These are phyloP conservation scores for Emericellopsis atlantica DNA, from an alignment of 2,329 filamentous ascomycete species.

Conservation along the genomic window DNA sequence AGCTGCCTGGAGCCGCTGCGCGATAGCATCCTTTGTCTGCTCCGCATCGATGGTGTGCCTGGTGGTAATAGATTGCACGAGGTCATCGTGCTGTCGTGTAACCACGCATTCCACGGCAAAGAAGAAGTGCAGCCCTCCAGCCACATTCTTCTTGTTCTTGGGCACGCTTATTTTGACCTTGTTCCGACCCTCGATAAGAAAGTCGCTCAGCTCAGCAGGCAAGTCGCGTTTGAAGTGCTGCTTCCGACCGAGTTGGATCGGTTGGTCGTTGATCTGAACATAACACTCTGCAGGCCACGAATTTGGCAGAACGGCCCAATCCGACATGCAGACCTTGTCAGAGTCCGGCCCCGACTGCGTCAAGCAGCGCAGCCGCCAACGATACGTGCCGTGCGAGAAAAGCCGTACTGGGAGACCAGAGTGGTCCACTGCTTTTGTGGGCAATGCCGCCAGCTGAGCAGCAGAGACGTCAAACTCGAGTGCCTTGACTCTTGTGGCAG, in stretches of 20 bases:
- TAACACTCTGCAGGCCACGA: slow-evolving; percentile 62
- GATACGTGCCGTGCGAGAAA: neutral
- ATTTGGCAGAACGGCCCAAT: slow-evolving; percentile 53
- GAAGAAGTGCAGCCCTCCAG: slow-evolving; percentile 26
- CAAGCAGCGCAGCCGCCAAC: neutral
- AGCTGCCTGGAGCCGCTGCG: slow-evolving; percentile 23
- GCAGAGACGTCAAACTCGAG: slow-evolving; percentile 32
- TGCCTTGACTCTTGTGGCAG: slow-evolving; percentile 23
- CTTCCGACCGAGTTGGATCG: slow-evolving; percentile 50
- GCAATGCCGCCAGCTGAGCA: slow-evolving; percentile 16
- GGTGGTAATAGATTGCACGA: slow-evolving; percentile 19
- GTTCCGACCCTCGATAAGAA: slow-evolving; percentile 48
- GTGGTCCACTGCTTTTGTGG: neutral
- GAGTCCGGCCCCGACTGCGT: no score
- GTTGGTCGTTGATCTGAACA: slow-evolving; percentile 50
- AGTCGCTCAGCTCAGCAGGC: slow-evolving; percentile 59
- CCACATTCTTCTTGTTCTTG: slow-evolving; percentile 11
- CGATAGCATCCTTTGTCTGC: slow-evolving; percentile 44
- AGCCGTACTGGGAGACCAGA: slow-evolving; percentile 11
- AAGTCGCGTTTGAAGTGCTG: slow-evolving; percentile 63
- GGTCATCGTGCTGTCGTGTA: slow-evolving; percentile 31
- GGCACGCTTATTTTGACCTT: slow-evolving; percentile 38
- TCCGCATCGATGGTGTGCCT: slow-evolving; percentile 25
- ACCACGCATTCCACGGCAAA: slow-evolving; percentile 61
- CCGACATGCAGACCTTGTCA: slow-evolving; percentile 22